phyloP scores from a whole-genome alignment of 2,329 filamentous ascomycete species.

The Pyricularia pennisetigena region DNA sequence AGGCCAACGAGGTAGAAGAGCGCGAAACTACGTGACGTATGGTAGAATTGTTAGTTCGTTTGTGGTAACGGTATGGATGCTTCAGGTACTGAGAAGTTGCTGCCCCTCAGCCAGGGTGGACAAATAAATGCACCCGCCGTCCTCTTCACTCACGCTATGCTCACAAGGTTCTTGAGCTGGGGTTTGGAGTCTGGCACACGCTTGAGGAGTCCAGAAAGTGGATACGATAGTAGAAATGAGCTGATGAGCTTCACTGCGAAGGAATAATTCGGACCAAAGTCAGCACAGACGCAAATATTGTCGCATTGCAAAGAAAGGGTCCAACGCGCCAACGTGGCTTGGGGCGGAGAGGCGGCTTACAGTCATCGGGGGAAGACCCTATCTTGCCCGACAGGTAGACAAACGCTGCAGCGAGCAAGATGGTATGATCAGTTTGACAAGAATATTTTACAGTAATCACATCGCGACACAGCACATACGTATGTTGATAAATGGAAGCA shows the following conservation, averaged over 20 bases:
- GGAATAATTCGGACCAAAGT: neutral
- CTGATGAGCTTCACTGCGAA: conserved; percentile 78
- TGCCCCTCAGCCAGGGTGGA: neutral
- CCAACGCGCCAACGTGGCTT: neutral
- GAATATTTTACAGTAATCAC: neutral
- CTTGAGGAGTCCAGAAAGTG: conserved; percentile 80
- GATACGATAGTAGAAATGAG: conserved; percentile 86
- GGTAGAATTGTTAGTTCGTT: neutral
- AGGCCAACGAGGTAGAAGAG: conserved; percentile 89
- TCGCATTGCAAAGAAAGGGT: neutral
- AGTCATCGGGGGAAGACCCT: conserved; percentile 35
- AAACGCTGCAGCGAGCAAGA: conserved; percentile 26
- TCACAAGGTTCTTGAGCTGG: conserved; percentile 79
- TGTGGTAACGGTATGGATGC: neutral
- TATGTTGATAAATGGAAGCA: conserved; percentile 19
- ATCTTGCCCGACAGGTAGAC: conserved; percentile 27
- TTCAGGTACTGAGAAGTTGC: conserved; percentile 1
- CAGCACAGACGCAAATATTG: neutral
- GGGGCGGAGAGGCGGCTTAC: conserved; percentile 20
- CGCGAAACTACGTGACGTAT: conserved; percentile 45
- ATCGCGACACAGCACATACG: conserved; percentile 12
- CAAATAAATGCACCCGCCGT: neutral
- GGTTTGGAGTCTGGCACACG: conserved; percentile 79
- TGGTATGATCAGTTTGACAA: conserved; percentile 1
- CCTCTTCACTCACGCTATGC: conserved; percentile 50